phyloP scores from a whole-genome alignment of 495 filamentous ascomycete species.

The Umbilicaria muhlenbergii region DNA sequence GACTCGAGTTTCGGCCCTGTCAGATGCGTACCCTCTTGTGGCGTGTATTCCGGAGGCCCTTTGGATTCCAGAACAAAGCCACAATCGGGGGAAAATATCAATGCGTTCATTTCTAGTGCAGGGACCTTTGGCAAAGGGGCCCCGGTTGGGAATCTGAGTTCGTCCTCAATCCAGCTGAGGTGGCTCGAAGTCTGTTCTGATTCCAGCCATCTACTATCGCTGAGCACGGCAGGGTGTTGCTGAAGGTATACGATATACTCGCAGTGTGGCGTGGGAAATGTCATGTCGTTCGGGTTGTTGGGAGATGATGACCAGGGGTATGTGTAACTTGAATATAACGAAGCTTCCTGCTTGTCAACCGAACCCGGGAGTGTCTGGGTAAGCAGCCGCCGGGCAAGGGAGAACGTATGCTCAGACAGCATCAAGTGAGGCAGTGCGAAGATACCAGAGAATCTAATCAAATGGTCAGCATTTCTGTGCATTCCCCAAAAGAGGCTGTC shows the following conservation, averaged over 20 bases:
- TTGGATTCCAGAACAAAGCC: constrained; percentile 83
- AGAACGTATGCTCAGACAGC: constrained; percentile 47
- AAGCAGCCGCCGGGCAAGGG: constrained; percentile 48
- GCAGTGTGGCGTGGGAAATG: constrained; percentile 55
- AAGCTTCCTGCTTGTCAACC: constrained; percentile 42
- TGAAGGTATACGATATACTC: constrained; percentile 83
- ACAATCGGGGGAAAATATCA: constrained; percentile 89
- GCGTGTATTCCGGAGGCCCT: constrained; percentile 55
- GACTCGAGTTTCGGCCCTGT: constrained; percentile 65
- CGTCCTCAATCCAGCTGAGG: constrained; percentile 60
- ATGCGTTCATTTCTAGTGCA: constrained; percentile 60
- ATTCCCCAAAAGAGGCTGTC: neutral
- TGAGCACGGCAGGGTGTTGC: constrained; percentile 43
- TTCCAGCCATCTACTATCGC: neutral
- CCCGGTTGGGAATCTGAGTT: constrained; percentile 74
- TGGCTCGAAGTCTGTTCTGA: constrained; percentile 19
- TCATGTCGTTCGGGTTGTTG: constrained; percentile 37
- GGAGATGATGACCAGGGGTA: constrained; percentile 51
- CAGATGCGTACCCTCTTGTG: constrained; percentile 50
- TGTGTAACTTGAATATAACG: constrained; percentile 29
- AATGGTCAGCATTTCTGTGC: constrained; percentile 10
- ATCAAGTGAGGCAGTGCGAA: constrained; percentile 78
- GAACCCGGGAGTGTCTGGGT: constrained; percentile 52
- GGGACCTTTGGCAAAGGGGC: constrained; percentile 54
- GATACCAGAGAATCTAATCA: constrained; percentile 50